Evolutionary conservation across 495 filamentous ascomycete species (phyloP), one percentile per base, ranked within the genome.

Genomic region (Amniculicola lignicola): DNA sequence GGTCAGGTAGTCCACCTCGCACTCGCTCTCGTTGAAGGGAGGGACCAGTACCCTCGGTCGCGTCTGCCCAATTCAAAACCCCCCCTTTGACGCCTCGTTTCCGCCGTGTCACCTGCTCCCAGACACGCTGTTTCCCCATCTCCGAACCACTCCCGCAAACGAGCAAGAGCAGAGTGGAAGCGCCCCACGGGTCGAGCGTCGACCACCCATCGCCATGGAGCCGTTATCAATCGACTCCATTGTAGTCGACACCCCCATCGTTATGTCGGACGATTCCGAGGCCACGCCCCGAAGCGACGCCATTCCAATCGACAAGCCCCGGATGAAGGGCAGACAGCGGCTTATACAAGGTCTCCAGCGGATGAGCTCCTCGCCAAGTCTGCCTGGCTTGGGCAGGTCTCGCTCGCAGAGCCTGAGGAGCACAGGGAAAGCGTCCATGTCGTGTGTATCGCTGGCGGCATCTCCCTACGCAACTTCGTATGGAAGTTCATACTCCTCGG

Each of bases 361-460:
- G 36, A 93, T 97, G 54, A 87, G 90, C 14, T 96, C 93, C 1
- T 90, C 87, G 1, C 86, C 89, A 9, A 86, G 88, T 19, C 73
- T 97, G 23, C 71, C 79, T 25, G 81, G 82, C 46, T 67, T 84
- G 42, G 76, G 82, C 23, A 80, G 86, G 57, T 76, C 74, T 27
- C 70, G 74, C 38, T 78, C 82, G 4, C 74, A 74, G 29, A 74
- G 72, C 27, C 85, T 85, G 62, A 74, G 85, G 60, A 79, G 80
- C 51, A 76, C 82, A 41, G 81, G 83, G 55, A 85, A 81, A 68
- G 87, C 83, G 2, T 94, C 86, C 14, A 75, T 95, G 54, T 96
- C 93, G 16, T 96, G 90, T 66, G 84, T 90, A 31, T 95, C 90
- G 45, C 77, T 96, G 48, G 77, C 81, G 44, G 82, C 87, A 18